Evolutionary conservation across 2,329 filamentous ascomycete species (phyloP).

Genomic region (Conoideocrella luteorostrata): DNA sequence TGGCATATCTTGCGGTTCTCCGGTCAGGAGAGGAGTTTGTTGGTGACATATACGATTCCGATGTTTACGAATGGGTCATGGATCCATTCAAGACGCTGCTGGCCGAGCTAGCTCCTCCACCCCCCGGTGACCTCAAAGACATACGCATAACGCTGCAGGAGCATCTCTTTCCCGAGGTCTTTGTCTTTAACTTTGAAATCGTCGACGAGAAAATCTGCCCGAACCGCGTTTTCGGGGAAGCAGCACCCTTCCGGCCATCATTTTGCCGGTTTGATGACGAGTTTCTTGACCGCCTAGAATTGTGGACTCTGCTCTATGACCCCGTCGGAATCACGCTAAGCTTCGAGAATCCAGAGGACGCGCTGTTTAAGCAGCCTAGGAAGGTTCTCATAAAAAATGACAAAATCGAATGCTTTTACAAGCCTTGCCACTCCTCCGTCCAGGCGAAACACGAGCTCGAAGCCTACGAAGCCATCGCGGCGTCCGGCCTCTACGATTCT

Average conservation of each 20-base stretch:
- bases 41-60: slow-evolving; percentile 11
- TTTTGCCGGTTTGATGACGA: slow-evolving; percentile 11
- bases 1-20: slow-evolving; percentile 13
- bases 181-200: slow-evolving; percentile 13
- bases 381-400: slow-evolving; percentile 15
- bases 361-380: slow-evolving; percentile 14
- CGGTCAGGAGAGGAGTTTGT: slow-evolving; percentile 13
- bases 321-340: slow-evolving; percentile 12
- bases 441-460: slow-evolving; percentile 11
- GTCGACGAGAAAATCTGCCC: slow-evolving; percentile 12
- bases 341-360: slow-evolving; percentile 14
- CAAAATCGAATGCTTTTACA: slow-evolving; percentile 16
- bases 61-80: slow-evolving; percentile 2
- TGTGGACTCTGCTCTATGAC: slow-evolving; percentile 17
- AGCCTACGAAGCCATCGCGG: slow-evolving; percentile 10
- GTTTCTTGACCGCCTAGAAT: slow-evolving; percentile 16
- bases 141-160: slow-evolving; percentile 14
- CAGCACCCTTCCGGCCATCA: slow-evolving; percentile 9
- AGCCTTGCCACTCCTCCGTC: slow-evolving; percentile 11
- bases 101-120: slow-evolving; percentile 13
- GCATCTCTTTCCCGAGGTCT: slow-evolving; percentile 15
- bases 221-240: slow-evolving; percentile 6
- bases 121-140: slow-evolving; percentile 3
- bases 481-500: slow-evolving; percentile 6
- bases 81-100: slow-evolving; percentile 14